phyloP scores from a whole-genome alignment of 164 flowering plant species.

The Malania oleifera region DNA sequence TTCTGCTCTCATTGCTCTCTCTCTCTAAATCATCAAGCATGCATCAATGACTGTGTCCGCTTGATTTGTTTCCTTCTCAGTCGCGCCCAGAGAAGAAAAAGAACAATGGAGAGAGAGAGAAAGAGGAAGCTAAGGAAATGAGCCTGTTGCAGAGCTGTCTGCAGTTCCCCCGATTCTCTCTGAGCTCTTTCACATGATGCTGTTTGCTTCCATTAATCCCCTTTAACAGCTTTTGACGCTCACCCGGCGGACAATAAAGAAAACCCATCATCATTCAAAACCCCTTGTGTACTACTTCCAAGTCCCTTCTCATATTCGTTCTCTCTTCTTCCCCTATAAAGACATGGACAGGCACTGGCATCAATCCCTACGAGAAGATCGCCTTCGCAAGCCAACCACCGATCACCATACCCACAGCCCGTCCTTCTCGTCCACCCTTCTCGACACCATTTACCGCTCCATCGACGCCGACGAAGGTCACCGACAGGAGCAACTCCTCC shows the following conservation, averaged over 20 bases:
- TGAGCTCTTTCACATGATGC: conserved; percentile 7
- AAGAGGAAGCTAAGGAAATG: neutral
- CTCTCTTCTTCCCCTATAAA: neutral
- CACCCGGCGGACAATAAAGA: conserved; percentile 19
- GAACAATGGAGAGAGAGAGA: neutral
- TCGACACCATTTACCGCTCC: conserved; percentile 84
- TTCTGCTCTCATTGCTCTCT: conserved; percentile 26
- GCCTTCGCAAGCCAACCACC: no score
- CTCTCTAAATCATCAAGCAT: conserved; percentile 20
- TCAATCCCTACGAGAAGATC: conserved; percentile 14
- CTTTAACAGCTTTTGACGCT: conserved; percentile 15
- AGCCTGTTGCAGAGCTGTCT: neutral
- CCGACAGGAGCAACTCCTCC: conserved; percentile 23
- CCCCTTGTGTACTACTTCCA: conserved; percentile 2
- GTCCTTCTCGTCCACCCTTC: conserved; percentile 86
- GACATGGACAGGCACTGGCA: conserved; percentile 33
- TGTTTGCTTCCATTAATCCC: neutral
- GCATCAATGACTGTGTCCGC: conserved; percentile 24
- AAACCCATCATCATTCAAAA: conserved; percentile 3
- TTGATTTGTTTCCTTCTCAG: conserved; percentile 5
- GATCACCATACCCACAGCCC: conserved; percentile 27
- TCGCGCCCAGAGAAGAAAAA: neutral
- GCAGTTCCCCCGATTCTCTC: neutral
- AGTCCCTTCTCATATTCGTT: neutral
- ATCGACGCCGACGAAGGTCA: conserved; percentile 62